phyloP scores from a whole-genome alignment of 371 early-diverging fungal species.

The Mucor plumbeus region DNA sequence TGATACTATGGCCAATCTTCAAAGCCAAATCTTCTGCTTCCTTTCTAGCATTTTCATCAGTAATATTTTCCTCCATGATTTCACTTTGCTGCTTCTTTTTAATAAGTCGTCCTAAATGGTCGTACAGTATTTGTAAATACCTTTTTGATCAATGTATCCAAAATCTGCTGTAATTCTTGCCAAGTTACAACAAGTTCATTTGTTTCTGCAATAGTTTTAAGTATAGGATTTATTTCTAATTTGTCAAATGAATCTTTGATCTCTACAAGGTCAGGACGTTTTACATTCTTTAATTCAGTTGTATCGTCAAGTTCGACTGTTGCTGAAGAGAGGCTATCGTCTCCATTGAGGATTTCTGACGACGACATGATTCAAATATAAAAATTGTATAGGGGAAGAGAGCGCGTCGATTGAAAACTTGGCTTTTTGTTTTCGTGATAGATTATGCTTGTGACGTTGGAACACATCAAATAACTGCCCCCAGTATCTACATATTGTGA shows the following conservation, averaged over 20 bases:
- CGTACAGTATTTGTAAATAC: neutral
- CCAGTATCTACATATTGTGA: too few relatives aligned
- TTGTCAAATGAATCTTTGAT: constrained; percentile 1
- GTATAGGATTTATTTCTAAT: neutral
- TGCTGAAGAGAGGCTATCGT: neutral
- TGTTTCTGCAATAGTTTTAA: constrained; percentile 6
- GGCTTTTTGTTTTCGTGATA: neutral
- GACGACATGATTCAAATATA: neutral
- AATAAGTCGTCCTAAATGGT: neutral
- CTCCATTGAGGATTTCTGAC: neutral
- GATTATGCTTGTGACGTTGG: neutral
- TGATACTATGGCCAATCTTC: constrained; percentile 35
- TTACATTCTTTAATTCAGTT: neutral
- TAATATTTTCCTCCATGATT: constrained; percentile 29
- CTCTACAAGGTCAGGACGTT: constrained; percentile 3
- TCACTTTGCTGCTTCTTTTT: constrained; percentile 34
- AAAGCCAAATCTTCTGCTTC: constrained; percentile 30
- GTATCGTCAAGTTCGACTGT: neutral
- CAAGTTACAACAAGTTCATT: constrained; percentile 2
- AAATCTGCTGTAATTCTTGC: constrained; percentile 1
- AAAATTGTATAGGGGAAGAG: neutral
- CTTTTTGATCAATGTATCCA: constrained; percentile 3
- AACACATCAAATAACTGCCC: neutral
- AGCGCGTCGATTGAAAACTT: neutral
- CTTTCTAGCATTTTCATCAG: constrained; percentile 16